phyloP scores from a whole-genome alignment of 23 red algal species.

The Pyropia yezoensis region DNA sequence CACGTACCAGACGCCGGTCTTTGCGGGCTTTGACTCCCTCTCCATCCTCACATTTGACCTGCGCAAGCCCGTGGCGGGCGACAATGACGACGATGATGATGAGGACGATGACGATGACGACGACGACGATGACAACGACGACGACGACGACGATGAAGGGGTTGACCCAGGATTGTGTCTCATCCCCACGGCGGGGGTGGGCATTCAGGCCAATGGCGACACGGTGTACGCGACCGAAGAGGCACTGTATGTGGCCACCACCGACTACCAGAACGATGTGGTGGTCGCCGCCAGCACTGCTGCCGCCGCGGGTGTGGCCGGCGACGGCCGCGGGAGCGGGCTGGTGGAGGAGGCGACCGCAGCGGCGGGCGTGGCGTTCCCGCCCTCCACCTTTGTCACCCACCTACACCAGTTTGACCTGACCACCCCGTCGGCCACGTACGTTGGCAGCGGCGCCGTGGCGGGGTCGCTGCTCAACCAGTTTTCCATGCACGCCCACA shows the following conservation, averaged over 20 bases:
- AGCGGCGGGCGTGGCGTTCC: no score
- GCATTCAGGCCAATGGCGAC: constrained; percentile 5
- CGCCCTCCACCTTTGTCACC: constrained; percentile 7
- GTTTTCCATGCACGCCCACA: constrained; percentile 40
- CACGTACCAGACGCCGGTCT: no score
- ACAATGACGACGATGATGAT: no score
- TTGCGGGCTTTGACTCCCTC: no score
- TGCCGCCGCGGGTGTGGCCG: not conserved
- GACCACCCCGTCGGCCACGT: constrained; percentile 14
- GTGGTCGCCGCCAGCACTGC: not conserved
- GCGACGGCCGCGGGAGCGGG: not conserved
- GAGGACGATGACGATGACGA: no score
- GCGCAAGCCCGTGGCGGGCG: no score
- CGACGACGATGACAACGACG: no score
- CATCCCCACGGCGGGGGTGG: no score
- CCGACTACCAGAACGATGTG: constrained; percentile 13
- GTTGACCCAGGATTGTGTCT: no score
- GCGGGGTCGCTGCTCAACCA: constrained; percentile 41
- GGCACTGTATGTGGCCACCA: constrained; percentile 41
- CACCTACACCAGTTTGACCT: constrained; percentile 43
- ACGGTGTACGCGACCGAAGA: constrained; percentile 27
- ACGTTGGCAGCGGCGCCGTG: constrained; percentile 35
- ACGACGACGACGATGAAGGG: no score
- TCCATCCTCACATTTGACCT: no score
- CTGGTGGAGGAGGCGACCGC: no score